Percentiles rank a stretch among this genome's conserved stretches.
phyloP scores from a whole-genome alignment of 371 early-diverging fungal species.

The Entomophthora muscae region DNA sequence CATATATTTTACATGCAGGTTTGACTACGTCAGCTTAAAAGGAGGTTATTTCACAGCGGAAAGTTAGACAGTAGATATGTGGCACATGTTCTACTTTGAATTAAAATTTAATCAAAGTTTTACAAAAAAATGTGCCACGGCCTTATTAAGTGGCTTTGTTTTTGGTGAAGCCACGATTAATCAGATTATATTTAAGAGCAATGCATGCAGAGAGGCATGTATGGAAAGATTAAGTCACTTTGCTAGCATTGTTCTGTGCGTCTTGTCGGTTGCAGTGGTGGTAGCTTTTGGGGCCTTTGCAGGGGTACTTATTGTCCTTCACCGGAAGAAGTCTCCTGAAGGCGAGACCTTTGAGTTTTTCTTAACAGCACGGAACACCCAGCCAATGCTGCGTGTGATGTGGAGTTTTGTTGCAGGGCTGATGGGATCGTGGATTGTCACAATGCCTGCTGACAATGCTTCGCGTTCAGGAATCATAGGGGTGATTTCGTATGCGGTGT shows the following conservation, averaged over 20 bases:
- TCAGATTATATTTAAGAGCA: no score
- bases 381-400: conserved; percentile 14
- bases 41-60: no score
- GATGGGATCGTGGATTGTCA: conserved; percentile 22
- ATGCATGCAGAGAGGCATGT: no score
- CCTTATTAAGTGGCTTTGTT: no score
- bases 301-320: not conserved
- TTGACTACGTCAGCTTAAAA: no score
- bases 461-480: conserved; percentile 27
- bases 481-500: conserved; percentile 25
- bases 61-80: no score
- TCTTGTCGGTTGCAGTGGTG: not conserved
- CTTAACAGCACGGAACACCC: conserved; percentile 17
- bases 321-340: not conserved
- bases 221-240: not conserved
- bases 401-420: conserved; percentile 15
- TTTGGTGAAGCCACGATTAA: no score
- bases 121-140: no score
- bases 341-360: conserved; percentile 8
- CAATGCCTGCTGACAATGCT: conserved; percentile 18
- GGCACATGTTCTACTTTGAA: no score
- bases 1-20: no score
- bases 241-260: conserved; percentile 2
- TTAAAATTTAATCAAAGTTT: no score
- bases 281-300: conserved; percentile 6